Evolutionary conservation across 2,329 filamentous ascomycete genomes (phyloP).

Genomic region (Claviceps pazoutovae): DNA sequence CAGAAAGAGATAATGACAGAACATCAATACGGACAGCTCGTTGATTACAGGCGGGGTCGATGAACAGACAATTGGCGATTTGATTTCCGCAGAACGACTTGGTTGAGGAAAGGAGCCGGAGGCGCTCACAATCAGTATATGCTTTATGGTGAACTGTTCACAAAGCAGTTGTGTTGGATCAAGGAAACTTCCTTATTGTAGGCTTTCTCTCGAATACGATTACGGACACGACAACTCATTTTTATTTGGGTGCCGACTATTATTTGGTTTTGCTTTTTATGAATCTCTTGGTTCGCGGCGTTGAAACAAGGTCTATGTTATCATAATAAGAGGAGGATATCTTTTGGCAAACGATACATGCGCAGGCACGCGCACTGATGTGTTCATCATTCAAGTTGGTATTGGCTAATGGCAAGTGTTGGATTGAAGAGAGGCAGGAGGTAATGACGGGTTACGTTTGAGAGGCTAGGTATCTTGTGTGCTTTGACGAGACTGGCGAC

Average conservation of each 20-base stretch:
- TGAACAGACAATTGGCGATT: neutral
- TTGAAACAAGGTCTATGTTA: conserved; percentile 3
- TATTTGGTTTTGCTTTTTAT: conserved; percentile 3
- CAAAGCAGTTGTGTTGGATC: conserved; percentile 2
- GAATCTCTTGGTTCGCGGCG: conserved; percentile 4
- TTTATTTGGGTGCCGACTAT: neutral
- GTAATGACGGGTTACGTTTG: neutral
- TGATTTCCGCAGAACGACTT: neutral
- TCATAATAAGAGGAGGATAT: neutral
- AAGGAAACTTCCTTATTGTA: neutral
- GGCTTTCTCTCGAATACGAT: neutral
- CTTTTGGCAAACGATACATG: neutral
- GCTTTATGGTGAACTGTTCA: neutral
- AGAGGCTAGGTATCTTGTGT: neutral
- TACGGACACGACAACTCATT: neutral
- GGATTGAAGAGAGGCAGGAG: neutral
- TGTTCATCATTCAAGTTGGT: neutral
- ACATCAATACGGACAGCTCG: neutral
- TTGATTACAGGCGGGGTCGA: neutral
- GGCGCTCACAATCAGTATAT: neutral
- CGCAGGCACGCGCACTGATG: neutral
- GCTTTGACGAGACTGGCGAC: neutral
- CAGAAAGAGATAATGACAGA: neutral
- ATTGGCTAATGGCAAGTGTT: neutral
- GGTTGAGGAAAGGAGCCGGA: neutral